A percentile compares a stretch with the other conserved stretches of the same genome.
Evolutionary conservation across 2,329 filamentous ascomycete genomes (phyloP).

Genomic region (Exophiala sp.): DNA sequence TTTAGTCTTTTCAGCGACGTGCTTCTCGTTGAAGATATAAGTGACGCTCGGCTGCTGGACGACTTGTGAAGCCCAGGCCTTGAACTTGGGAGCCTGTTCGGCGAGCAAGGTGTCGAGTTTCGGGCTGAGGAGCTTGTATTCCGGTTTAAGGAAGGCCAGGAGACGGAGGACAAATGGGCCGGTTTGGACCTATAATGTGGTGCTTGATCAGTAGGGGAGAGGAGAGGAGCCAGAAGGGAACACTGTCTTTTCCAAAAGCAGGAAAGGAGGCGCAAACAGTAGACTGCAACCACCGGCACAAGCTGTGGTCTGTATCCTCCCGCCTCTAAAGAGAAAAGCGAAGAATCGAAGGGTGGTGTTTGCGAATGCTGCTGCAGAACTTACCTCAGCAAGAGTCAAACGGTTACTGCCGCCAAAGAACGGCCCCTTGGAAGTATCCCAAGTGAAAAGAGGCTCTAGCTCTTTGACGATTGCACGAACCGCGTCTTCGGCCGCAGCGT

Average conservation of each 20-base stretch:
- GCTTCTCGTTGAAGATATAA: conserved; percentile 52
- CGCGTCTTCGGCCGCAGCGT: conserved; percentile 46
- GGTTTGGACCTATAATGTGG: conserved; percentile 42
- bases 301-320: too few species aligned
- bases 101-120: conserved; percentile 55
- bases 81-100: conserved; percentile 25
- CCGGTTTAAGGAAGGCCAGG: background rate
- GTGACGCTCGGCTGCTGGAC: conserved; percentile 60
- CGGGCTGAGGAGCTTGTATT: conserved; percentile 32
- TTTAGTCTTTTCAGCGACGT: conserved; percentile 36
- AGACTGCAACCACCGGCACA: too few species aligned
- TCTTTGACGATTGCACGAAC: conserved; percentile 59
- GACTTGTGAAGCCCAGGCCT: conserved; percentile 55
- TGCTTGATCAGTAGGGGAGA: conserved; percentile 42
- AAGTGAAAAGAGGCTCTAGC: conserved; percentile 61
- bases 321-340: too few species aligned
- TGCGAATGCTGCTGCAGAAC: too few species aligned
- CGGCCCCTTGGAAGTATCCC: conserved; percentile 35
- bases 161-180: conserved; percentile 60
- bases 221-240: too few species aligned
- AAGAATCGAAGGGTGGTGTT: too few species aligned
- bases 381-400: conserved; percentile 68
- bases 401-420: conserved; percentile 60
- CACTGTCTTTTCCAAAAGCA: background rate
- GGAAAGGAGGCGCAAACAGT: too few species aligned